Percentiles rank a stretch among this genome's conserved stretches.
Evolutionary conservation across 352 stramenopile genomes (phyloP).

Genomic region (Pythium diclinum): DNA sequence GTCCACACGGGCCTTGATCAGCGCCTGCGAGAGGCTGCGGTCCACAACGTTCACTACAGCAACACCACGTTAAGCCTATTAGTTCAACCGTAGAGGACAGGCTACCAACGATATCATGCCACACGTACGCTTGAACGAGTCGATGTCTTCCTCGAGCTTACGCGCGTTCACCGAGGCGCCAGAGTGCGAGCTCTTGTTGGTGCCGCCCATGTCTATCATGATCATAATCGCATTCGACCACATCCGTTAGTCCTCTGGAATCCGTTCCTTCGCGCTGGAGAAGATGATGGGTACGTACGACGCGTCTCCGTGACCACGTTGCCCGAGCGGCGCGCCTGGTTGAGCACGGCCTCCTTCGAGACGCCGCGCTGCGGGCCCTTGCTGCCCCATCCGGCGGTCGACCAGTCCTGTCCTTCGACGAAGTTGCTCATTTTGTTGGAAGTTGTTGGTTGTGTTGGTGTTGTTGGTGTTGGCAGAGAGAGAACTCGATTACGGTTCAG

Average conservation of each 20-base stretch:
- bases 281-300: constrained; percentile 35
- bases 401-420: constrained; percentile 78
- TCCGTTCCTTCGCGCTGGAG: not conserved
- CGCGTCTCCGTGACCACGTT: constrained; percentile 75
- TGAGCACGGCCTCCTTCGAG: constrained; percentile 65
- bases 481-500: not conserved
- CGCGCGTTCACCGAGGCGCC: constrained; percentile 77
- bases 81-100: too few relatives aligned
- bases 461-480: not conserved
- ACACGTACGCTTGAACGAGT: constrained; percentile 86
- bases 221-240: not conserved
- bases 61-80: not conserved
- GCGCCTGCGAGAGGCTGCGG: constrained; percentile 86
- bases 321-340: constrained; percentile 64
- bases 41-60: constrained; percentile 67
- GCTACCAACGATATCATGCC: not conserved
- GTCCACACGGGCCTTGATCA: constrained; percentile 94
- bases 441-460: constrained; percentile 12
- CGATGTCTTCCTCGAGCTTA: constrained; percentile 90
- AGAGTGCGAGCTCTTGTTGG: constrained; percentile 87
- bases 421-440: constrained; percentile 42
- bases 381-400: constrained; percentile 66
- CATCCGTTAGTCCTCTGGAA: not conserved
- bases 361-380: constrained; percentile 53
- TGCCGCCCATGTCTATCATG: constrained; percentile 52